phyloP scores from a whole-genome alignment of 169 alveolate species.

The Plasmodium adleri region DNA sequence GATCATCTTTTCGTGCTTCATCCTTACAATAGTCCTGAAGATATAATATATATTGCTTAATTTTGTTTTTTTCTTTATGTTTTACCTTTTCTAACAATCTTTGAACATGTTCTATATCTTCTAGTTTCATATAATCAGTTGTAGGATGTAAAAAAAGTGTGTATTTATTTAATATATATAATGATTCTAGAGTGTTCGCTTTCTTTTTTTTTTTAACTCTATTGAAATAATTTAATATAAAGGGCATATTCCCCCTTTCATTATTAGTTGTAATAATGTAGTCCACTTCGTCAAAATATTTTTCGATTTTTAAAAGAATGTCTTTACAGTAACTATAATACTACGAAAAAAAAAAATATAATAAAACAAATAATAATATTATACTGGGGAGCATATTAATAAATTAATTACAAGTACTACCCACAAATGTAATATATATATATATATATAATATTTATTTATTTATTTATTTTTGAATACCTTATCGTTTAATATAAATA shows the following conservation, averaged over 20 bases:
- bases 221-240: conserved; percentile 52
- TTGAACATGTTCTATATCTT: conserved; percentile 47
- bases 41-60: conserved; percentile 17
- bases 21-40: conserved; percentile 25
- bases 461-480: conserved; percentile 2
- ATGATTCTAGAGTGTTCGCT: conserved; percentile 58
- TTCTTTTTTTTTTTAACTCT: conserved; percentile 54
- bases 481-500: conserved; percentile 63
- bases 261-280: conserved; percentile 71
- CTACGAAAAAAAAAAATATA: not conserved
- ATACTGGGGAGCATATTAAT: no score
- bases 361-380: not conserved
- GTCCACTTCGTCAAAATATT: conserved; percentile 56
- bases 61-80: conserved; percentile 27
- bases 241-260: conserved; percentile 52
- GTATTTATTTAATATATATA: conserved; percentile 57
- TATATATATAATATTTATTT: no score
- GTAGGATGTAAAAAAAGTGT: conserved; percentile 44
- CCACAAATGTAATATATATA: no score
- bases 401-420: no score
- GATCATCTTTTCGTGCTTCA: not conserved
- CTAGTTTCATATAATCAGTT: conserved; percentile 60
- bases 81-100: conserved; percentile 11
- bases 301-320: conserved; percentile 48
- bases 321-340: conserved; percentile 64